Evolutionary conservation across 2,329 filamentous ascomycete genomes (phyloP), one percentile per base, ranked within the genome.

Genomic region (Fusarium sp.): DNA sequence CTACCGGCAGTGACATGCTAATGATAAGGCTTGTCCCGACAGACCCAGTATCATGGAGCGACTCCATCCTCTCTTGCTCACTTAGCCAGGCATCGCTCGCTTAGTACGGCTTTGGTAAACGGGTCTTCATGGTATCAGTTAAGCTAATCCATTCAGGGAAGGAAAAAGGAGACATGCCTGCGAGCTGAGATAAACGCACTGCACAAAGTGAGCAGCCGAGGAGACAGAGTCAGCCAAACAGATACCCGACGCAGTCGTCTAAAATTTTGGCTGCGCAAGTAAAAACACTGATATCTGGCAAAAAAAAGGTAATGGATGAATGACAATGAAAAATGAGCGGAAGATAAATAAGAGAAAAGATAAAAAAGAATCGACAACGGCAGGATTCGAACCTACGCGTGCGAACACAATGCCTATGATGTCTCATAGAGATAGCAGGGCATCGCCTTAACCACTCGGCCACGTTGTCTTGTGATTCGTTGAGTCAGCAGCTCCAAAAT

Each of bases 361-460:
- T 4, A n/a, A 24, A 55, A 46, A 24, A 10, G 5, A 40, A 57
- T 44, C 61, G 61, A 64, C 58, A 64, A 64, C 61, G 61, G 61
- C 61, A 64, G 61, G 61, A 64, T 64, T 64, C 58, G 61, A 64
- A 64, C 61, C 61, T 64, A 64, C 61, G 61, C 61, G 61, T 64
- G 61, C 61, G 61, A 64, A 63, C 61, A 64, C 61, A 64, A 64
- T 64, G 61, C 61, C 61, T 64, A 40, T 64, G 48, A 64, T 64
- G 61, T 63, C 61, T 63, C 58, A 1, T 20, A 27, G 49, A 64
- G 48, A 64, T 64, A 64, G 61, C 61, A 64, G 61, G 61, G 61
- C 61, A 64, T 64, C 61, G 61, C 61, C 58, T 64, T 64, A 64
- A 64, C 61, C 61, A 64, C 61, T 63, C 61, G 61, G 61, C 61